These are phyloP conservation scores for Amanita rubescens DNA, from an alignment of 768 basidiomycete genomes.

Conservation along the genomic window DNA sequence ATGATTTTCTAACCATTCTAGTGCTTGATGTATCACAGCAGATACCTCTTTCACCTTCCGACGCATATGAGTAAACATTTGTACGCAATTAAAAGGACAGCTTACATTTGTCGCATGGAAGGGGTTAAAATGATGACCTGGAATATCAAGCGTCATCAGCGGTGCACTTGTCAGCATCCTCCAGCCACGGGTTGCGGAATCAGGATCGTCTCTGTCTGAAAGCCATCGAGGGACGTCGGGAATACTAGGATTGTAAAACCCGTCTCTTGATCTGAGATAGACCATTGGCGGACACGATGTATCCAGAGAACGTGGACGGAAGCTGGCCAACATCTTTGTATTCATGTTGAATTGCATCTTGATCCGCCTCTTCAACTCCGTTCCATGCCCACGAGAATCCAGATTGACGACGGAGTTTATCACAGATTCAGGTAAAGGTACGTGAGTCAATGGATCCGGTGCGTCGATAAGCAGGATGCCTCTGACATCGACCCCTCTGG, in stretches of 20 bases:
- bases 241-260: conserved; percentile 27
- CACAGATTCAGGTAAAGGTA: conserved; percentile 43
- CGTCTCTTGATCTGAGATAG: conserved; percentile 46
- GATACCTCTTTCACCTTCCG: neutral
- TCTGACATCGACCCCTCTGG: conserved; percentile 35
- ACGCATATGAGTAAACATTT: neutral
- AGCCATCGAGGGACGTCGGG: conserved; percentile 45
- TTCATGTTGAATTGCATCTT: conserved; percentile 44
- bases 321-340: conserved; percentile 37
- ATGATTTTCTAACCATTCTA: neutral
- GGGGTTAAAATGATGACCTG: conserved; percentile 59
- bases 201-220: conserved; percentile 31
- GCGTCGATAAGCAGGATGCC: conserved; percentile 66
- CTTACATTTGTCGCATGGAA: conserved; percentile 46
- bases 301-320: conserved; percentile 26
- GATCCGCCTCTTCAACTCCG: conserved; percentile 29
- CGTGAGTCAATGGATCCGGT: conserved; percentile 46
- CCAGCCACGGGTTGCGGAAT: conserved; percentile 37
- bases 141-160: conserved; percentile 45
- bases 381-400: conserved; percentile 18
- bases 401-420: conserved; percentile 39
- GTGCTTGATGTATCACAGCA: neutral
- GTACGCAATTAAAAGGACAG: neutral
- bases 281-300: conserved; percentile 28
- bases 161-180: conserved; percentile 28